Conservation (phyloP, 176 grass and related monocot genomes). For the Phragmites australis region DNA sequence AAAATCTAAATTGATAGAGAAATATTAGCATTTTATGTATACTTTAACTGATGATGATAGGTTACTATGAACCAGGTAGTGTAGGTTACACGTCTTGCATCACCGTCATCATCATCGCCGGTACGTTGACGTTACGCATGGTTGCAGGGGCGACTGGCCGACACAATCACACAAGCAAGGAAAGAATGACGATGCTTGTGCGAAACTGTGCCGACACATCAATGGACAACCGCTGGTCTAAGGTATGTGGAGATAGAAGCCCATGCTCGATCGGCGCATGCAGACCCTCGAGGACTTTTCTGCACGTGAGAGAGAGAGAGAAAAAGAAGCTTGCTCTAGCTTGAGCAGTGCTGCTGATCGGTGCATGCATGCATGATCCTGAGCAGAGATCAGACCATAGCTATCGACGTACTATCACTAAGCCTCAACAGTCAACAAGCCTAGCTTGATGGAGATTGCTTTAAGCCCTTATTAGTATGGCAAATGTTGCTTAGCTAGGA, state of each 20-base stretch:
- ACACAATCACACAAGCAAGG: slow-evolving; percentile 2
- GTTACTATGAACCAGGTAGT: no score
- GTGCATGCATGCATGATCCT: not conserved
- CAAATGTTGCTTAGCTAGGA: no score
- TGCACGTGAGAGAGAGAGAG: not conserved
- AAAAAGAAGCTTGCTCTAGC: not conserved
- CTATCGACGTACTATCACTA: no score
- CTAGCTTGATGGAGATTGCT: no score
- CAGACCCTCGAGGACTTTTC: not conserved
- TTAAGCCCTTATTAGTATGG: no score
- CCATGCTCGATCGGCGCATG: no score
- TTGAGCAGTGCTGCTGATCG: not conserved
- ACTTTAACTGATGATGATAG: not conserved
- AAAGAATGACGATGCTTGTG: not conserved
- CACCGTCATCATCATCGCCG: not conserved
- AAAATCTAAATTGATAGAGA: no score
- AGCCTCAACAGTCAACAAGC: not conserved
- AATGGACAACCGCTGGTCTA: not conserved
- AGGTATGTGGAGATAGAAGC: not conserved
- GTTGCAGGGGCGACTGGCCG: no score
- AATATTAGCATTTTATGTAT: no score
- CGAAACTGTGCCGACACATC: not conserved
- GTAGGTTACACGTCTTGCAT: not conserved
- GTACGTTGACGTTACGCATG: not conserved
- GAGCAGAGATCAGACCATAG: not conserved